Evolutionary conservation across 2,329 filamentous ascomycete genomes (phyloP), one percentile per base, ranked within the genome.

Genomic region (Nannizziopsis arthrosporioides): DNA sequence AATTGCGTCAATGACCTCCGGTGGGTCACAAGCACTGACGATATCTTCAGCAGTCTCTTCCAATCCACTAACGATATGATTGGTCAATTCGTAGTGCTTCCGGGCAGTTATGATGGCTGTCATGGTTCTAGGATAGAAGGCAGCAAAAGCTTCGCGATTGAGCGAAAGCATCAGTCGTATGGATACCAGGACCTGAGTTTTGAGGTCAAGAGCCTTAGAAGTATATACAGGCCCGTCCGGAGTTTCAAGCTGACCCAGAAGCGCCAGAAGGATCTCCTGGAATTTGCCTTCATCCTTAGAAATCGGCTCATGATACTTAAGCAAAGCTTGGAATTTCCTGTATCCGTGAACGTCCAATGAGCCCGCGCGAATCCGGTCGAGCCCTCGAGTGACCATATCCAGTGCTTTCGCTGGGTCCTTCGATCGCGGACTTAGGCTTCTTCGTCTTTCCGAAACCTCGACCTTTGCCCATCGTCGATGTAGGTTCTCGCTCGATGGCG

Each of bases 171-270:
- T 63, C 31, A 64, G 56, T 11, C 66, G 63, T 35, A 70, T 60
- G 5, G 66, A 69, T 17, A 64, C 57, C 19, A 70, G 54, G n/a
- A 68, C 60, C 45, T 70, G 67, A 2, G 64, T 67, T 48, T 69
- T 70, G 41, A 67, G 52, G 40, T 70, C 67, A 35, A 61, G 47
- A 8, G 58, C 50, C 15, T 56, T 27, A 27, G 22, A 53, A 30
- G 53, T 51, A 12, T 54, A 45, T 32, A 59, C 51, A 30, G 58
- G 52, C 39, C 57, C 58, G 42, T 59, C 55, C 0, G 59, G 53
- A 8, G 56, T 55, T 52, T 68, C 63, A 11, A 71, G 54, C 36
- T 65, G 63, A 9, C 58, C 57, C 18, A 70, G 50, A 32, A 71
- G 54, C 19, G 65, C 65, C 30, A 63, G 43, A 1, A 70, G 51